Evolutionary conservation across 1,284 basidiomycete species (phyloP).

Genomic region (Tetrapyrgos nigripes): DNA sequence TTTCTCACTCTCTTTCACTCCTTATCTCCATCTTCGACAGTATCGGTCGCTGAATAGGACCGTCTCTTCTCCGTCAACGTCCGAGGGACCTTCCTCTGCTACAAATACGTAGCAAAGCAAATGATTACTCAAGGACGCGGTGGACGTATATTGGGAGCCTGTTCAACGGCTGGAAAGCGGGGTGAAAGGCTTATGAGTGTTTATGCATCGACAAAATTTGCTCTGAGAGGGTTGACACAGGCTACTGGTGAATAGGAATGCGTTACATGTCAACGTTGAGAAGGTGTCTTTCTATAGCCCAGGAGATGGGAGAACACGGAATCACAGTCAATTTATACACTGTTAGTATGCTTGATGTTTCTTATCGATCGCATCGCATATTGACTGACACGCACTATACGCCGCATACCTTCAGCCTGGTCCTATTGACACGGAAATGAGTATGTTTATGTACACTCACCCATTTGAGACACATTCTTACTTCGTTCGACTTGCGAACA

Average conservation of each 20-base stretch:
- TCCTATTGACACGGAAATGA: not conserved
- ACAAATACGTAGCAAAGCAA: slow-evolving; percentile 34
- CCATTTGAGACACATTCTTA: not conserved
- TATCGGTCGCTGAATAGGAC: slow-evolving; percentile 18
- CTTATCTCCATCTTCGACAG: slow-evolving; percentile 11
- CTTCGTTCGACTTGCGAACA: not conserved
- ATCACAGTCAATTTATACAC: slow-evolving; percentile 7
- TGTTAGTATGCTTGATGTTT: not conserved
- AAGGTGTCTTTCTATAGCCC: not conserved
- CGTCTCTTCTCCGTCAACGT: slow-evolving; percentile 18
- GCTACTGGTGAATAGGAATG: slow-evolving; percentile 1
- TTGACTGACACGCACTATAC: not conserved
- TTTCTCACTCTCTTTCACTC: slow-evolving; percentile 1
- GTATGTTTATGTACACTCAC: not conserved
- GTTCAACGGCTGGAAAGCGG: slow-evolving; percentile 40
- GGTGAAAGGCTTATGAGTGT: slow-evolving; percentile 18
- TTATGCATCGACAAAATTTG: slow-evolving; percentile 10
- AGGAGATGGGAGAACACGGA: slow-evolving; percentile 1
- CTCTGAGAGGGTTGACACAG: slow-evolving; percentile 13
- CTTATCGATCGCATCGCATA: not conserved
- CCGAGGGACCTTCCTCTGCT: slow-evolving; percentile 26
- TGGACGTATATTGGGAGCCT: slow-evolving; percentile 45
- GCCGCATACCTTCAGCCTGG: not conserved
- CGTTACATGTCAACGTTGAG: not conserved
- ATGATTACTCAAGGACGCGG: slow-evolving; percentile 39